Evolutionary conservation across 1,284 basidiomycete species (phyloP).

Genomic region (Apiotrichum montevideense): DNA sequence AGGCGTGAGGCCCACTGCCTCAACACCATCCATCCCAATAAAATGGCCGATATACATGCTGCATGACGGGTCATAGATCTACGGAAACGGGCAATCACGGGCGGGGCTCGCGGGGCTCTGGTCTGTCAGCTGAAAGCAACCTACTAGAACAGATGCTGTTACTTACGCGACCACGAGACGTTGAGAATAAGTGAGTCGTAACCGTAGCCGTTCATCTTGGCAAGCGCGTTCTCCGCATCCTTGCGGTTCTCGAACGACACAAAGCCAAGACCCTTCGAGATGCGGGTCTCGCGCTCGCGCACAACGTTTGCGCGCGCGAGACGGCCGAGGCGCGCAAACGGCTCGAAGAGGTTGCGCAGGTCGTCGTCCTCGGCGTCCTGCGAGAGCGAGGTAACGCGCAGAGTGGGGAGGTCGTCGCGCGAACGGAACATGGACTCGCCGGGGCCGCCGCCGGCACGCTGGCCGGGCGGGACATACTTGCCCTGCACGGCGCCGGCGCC

Average conservation of each 20-base stretch:
- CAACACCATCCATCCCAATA: too few species aligned
- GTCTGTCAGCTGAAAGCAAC: too few species aligned
- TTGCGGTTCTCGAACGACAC: slow-evolving; percentile 84
- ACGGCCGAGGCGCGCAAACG: slow-evolving; percentile 61
- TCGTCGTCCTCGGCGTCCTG: slow-evolving; percentile 94
- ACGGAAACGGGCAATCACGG: slow-evolving; percentile 13
- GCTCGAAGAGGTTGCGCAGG: slow-evolving; percentile 76
- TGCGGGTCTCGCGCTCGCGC: slow-evolving; percentile 87
- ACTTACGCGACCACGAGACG: slow-evolving; percentile 41
- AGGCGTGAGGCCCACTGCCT: too few species aligned
- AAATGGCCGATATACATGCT: not conserved
- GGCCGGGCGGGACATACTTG: slow-evolving; percentile 81
- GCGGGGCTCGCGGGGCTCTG: slow-evolving; percentile 31
- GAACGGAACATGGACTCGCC: slow-evolving; percentile 71
- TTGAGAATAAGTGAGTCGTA: slow-evolving; percentile 46
- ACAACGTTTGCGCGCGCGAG: slow-evolving; percentile 90
- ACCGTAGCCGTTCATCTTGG: slow-evolving; percentile 83
- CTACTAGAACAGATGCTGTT: not conserved
- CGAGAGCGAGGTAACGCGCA: slow-evolving; percentile 95
- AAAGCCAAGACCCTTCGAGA: slow-evolving; percentile 67
- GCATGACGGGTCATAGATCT: slow-evolving; percentile 1
- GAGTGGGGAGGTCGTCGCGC: slow-evolving; percentile 89
- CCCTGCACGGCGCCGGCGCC: slow-evolving; percentile 45
- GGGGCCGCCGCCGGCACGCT: slow-evolving; percentile 51
- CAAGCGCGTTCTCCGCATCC: slow-evolving; percentile 79